Evolutionary conservation across 805 yeast species (phyloP), one percentile per base, ranked within the genome.

Genomic region (Starmerella apicola): DNA sequence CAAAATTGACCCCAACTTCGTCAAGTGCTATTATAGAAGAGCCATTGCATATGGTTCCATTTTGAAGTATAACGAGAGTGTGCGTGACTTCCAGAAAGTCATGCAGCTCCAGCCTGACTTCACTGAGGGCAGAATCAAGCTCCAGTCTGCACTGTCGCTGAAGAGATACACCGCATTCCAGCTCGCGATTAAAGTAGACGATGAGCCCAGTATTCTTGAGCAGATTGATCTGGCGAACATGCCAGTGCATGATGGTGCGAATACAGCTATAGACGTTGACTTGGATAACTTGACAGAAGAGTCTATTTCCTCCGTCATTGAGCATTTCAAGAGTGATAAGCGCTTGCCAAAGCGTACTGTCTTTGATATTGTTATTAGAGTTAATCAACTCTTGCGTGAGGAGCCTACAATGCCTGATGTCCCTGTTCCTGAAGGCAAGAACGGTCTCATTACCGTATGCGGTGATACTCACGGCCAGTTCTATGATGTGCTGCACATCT

Each of bases 391-490:
- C 13, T 72, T 86, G 50, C 64, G 61, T 41, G 46, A 64, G 2
- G 96, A 88, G 56, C 71, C 77, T 6, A 68, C 94, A 1, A 64
- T 86, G 67, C 80, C 78, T 26, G 97, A 86, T 54, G 56, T 88
- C 29, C 63, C 65, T 3, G 54, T 68, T 2, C 51, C 48, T 5
- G 51, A 41, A 9, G 50, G 35, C 16, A 20, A 41, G 12, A 67
- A 54, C 4, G 54, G 54, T n/a, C 59, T 65, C 39, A 67, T 88
- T 34, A 83, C 96, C 1, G 81, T 91, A 8, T 91, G 94, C 51
- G 98, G 98, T 50, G 98, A 91, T 59, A 88, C 96, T 0, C 98
- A 91, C 59, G 98, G 98, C 30, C 98, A 91, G 61, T 85, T 81
- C 57, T 88, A 72, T 54, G 98, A 91, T 57, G 76, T 91, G 38